Conservation (phyloP, 495 filamentous ascomycete species). For the Aspergillus asperescens region DNA sequence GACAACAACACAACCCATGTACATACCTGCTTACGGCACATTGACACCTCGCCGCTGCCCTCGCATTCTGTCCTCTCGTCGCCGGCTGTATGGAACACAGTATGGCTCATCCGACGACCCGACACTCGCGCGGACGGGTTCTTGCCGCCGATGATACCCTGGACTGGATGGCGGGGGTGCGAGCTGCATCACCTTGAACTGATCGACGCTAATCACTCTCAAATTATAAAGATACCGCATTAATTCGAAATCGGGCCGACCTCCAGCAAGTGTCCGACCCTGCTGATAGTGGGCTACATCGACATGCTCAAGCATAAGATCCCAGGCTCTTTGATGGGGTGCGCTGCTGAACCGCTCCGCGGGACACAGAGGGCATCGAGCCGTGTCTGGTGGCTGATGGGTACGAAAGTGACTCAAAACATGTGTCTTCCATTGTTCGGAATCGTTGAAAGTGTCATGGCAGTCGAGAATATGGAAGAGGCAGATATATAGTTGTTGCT, state of each 20-base stretch:
- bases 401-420: conserved; percentile 42
- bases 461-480: conserved; percentile 44
- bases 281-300: conserved; percentile 33
- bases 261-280: conserved; percentile 38
- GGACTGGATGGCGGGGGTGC: conserved; percentile 40
- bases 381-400: conserved; percentile 32
- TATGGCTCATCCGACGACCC: conserved; percentile 44
- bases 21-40: conserved; percentile 17
- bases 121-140: conserved; percentile 38
- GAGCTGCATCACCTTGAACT: conserved; percentile 44
- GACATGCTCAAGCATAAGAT: conserved; percentile 38
- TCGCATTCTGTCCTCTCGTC: conserved; percentile 40
- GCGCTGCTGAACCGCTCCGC: conserved; percentile 31
- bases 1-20: neutral
- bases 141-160: conserved; percentile 41
- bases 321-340: conserved; percentile 30
- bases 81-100: conserved; percentile 42
- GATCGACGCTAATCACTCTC: conserved; percentile 41
- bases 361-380: conserved; percentile 39
- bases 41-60: conserved; percentile 35
- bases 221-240: conserved; percentile 43
- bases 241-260: conserved; percentile 40
- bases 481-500: conserved; percentile 31
- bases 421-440: conserved; percentile 37
- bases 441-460: conserved; percentile 34